Evolutionary conservation across 177 flowering plant species (phyloP), one percentile per base, ranked within the genome.

Genomic region (Vitis hybrid): DNA sequence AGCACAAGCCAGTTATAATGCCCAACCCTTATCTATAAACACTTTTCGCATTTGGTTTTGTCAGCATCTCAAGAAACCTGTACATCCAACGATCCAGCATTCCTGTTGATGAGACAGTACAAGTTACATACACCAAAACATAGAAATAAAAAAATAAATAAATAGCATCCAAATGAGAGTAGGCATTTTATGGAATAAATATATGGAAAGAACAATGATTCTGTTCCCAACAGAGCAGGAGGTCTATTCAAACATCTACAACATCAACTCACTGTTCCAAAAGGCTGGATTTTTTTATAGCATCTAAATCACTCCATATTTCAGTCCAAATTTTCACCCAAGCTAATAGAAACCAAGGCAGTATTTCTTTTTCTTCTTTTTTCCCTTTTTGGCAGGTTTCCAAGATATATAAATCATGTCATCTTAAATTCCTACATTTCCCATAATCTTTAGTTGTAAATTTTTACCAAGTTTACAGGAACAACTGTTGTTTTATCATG

Each of bases 11-110:
- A 51, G 13, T 17, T 13, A 17, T 19, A 65, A 20, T 33, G 11
- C 22, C 22, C 50, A 56, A 38, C 7, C 7, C 20, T 8, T 52
- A 73, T 53, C 70, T 11, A 47, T 28, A 19, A 6, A 31, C 64
- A 53, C 73, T 75, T 75, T 77, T 77, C 1, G 71, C 10, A 2
- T 68, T 77, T 52, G 82, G 86, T 63, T 84, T 84, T 44, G 79
- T 83, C 70, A 83, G 11, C 14, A 81, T 76, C 82, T 90, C 94
- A 51, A 90, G 62, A 69, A 92, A 65, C 78, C 91, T 84, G 73
- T 68, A 89, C 97, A 90, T 89, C 95, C 95, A 92, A 9, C 95
- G 90, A 77, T 92, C 95, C n/a, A 92, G 83, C 95, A 92, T 83
- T 73, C 97, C 97, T 92, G 90, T 63, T 66, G 10, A 64, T 0